Evolutionary conservation across 306 rosid species (phyloP).

Genomic region (Aeschynomene evenia): DNA sequence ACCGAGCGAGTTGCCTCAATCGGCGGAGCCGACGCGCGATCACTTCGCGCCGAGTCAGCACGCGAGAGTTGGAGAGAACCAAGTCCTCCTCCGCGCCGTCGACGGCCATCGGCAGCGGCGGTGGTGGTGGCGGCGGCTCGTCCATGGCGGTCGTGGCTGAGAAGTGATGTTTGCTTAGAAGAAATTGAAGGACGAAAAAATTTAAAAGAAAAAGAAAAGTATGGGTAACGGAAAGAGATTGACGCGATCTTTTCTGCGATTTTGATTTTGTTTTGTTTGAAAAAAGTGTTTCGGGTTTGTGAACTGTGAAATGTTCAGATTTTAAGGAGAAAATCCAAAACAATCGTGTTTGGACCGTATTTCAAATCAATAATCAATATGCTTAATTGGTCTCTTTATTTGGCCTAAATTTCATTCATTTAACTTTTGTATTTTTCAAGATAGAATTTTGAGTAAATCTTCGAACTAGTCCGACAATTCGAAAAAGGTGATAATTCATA

Average conservation of each 20-base stretch:
- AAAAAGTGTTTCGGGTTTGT: no score
- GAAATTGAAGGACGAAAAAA: no score
- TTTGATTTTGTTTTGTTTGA: neutral
- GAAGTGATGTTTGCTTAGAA: no score
- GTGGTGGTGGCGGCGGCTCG: neutral
- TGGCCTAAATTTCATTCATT: no score
- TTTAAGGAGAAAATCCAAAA: neutral
- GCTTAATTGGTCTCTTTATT: no score
- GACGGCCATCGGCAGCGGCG: conserved; percentile 13
- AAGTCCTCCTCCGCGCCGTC: conserved; percentile 34
- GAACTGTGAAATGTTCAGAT: neutral
- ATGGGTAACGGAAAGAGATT: neutral
- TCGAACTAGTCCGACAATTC: no score
- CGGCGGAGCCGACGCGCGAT: conserved; percentile 39
- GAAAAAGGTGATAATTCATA: no score
- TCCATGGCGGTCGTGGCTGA: conserved; percentile 16
- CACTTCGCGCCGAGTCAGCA: conserved; percentile 37
- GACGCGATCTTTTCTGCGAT: neutral
- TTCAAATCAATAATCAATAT: no score
- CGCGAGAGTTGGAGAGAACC: conserved; percentile 21
- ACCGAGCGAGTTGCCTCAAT: conserved; percentile 32
- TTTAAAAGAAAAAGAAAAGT: no score
- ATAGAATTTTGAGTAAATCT: no score
- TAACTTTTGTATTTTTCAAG: no score
- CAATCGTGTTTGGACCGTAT: no score